Conservation (phyloP, 2,329 filamentous ascomycete genomes). For the Ophiosphaerella narmari region DNA sequence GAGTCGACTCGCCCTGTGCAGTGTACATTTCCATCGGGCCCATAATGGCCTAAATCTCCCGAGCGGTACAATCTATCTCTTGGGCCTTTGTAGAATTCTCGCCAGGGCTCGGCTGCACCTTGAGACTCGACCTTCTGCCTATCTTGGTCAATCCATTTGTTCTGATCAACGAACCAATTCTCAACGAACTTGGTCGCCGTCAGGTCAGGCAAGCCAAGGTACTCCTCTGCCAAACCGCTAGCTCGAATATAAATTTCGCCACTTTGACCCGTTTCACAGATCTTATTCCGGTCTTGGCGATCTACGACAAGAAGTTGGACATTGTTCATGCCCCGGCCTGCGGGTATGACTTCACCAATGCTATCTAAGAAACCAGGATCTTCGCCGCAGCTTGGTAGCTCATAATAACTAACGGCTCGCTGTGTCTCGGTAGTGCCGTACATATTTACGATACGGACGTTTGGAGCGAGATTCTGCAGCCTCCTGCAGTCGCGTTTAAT, state of each 20-base stretch:
- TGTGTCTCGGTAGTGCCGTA: conserved; percentile 88
- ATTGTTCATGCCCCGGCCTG: conserved; percentile 82
- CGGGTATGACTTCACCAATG: conserved; percentile 78
- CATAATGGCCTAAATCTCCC: conserved; percentile 82
- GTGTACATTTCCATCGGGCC: conserved; percentile 71
- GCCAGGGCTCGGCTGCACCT: conserved; percentile 70
- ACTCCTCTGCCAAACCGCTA: conserved; percentile 81
- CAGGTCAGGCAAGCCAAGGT: conserved; percentile 65
- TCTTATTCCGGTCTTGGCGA: conserved; percentile 65
- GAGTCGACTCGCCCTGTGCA: conserved; percentile 81
- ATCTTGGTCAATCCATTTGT: conserved; percentile 70
- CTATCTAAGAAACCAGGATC: conserved; percentile 67
- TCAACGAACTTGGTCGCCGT: conserved; percentile 75
- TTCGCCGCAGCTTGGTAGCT: conserved; percentile 69
- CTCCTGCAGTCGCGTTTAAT: conserved; percentile 80
- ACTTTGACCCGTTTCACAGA: conserved; percentile 80
- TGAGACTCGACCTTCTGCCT: conserved; percentile 55
- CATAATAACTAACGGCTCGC: conserved; percentile 79
- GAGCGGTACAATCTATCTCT: conserved; percentile 85
- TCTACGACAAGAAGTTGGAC: conserved; percentile 87
- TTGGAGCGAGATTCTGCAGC: conserved; percentile 75
- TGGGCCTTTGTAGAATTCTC: conserved; percentile 76
- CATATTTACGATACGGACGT: conserved; percentile 80
- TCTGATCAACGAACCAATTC: conserved; percentile 84
- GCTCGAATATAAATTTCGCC: conserved; percentile 86